phyloP scores from a whole-genome alignment of 305 asterid genomes.

The Fraxinus latifolia region DNA sequence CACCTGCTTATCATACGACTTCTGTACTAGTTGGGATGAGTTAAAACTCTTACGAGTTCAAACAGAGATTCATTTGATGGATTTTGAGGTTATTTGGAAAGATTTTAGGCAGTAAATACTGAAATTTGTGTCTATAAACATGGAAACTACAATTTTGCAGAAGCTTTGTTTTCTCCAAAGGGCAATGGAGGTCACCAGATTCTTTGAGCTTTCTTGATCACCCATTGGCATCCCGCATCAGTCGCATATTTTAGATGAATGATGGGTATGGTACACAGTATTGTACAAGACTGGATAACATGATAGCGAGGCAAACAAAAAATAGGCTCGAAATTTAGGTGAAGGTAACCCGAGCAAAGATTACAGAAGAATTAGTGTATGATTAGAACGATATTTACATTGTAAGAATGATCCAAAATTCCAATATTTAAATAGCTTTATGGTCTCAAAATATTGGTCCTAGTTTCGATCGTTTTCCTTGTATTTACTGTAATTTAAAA shows the following conservation, averaged over 20 bases:
- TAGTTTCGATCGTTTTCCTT: not conserved
- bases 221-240: not conserved
- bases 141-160: too few relatives aligned
- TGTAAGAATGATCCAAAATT: not conserved
- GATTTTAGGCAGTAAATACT: not conserved
- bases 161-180: not conserved
- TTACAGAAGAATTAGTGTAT: slow-evolving; percentile 27
- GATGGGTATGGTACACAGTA: not conserved
- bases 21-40: not conserved
- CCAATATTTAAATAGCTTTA: not conserved
- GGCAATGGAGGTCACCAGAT: not conserved
- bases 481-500: not conserved
- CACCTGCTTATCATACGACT: not conserved
- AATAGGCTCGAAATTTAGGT: slow-evolving; percentile 10
- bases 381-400: not conserved
- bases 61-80: not conserved
- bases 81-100: not conserved
- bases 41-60: not conserved
- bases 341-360: slow-evolving; percentile 24
- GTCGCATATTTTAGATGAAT: not conserved
- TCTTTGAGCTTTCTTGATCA: not conserved
- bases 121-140: not conserved
- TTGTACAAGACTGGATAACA: not conserved
- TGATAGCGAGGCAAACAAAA: not conserved
- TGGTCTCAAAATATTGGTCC: not conserved